Conservation (phyloP, 345 rosid species). For the Tarenaya hassleriana region DNA sequence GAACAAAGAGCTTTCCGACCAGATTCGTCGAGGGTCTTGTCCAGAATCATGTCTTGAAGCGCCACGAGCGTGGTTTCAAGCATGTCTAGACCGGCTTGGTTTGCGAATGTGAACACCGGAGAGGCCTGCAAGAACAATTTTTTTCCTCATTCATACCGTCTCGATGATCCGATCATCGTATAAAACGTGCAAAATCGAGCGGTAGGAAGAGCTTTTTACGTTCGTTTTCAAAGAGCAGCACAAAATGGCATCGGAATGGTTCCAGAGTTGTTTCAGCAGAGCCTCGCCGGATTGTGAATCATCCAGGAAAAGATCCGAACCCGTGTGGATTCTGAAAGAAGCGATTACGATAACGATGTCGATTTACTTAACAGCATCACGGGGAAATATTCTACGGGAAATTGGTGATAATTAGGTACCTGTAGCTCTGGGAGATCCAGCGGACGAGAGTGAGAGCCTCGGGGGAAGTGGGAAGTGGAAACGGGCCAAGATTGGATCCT, state of each 20-base stretch:
- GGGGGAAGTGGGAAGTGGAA: constrained; percentile 66
- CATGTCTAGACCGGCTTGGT: constrained; percentile 96
- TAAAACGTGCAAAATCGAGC: no score
- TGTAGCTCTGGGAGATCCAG: constrained; percentile 54
- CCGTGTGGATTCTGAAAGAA: no score
- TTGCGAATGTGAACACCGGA: constrained; percentile 72
- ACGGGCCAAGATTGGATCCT: constrained; percentile 36
- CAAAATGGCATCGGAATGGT: constrained; percentile 78
- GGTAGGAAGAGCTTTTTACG: no score
- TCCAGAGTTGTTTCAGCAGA: constrained; percentile 80
- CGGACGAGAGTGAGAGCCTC: constrained; percentile 90
- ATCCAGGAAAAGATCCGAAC: no score
- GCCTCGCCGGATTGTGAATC: constrained; percentile 64
- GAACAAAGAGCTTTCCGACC: constrained; percentile 69
- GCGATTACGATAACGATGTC: no score
- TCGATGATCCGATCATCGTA: no score
- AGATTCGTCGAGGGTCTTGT: constrained; percentile 74
- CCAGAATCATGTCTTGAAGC: constrained; percentile 88
- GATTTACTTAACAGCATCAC: no score
- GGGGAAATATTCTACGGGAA: no score
- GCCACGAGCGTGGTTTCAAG: constrained; percentile 89
- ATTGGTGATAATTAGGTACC: no score
- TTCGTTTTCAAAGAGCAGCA: constrained; percentile 92
- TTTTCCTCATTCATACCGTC: no score
- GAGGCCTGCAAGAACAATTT: no score